Percentiles rank a stretch among this genome's conserved stretches.
Evolutionary conservation across 139 green algal genomes (phyloP).

Genomic region (Micractinium sp.): DNA sequence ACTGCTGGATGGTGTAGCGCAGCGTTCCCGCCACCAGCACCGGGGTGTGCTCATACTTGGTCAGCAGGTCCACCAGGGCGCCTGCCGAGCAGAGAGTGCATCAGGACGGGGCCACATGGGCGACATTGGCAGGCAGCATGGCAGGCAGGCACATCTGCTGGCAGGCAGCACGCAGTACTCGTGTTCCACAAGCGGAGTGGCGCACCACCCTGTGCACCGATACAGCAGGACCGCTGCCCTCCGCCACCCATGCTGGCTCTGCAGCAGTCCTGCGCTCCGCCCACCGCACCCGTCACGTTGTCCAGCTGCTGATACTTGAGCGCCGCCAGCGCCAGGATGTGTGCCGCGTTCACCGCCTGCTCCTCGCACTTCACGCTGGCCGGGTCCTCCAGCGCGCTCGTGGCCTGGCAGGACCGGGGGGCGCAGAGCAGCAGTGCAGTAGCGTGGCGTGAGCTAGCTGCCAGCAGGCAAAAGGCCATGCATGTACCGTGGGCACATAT

Average conservation of each 20-base stretch:
- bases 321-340: slow-evolving; percentile 55
- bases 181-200: no score
- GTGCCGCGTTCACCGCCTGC: slow-evolving; percentile 29
- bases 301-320: slow-evolving; percentile 75
- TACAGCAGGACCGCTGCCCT: background rate
- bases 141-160: no score
- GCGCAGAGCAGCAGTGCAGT: background rate
- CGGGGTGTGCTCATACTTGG: slow-evolving; percentile 79
- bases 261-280: background rate
- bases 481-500: background rate
- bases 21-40: slow-evolving; percentile 64
- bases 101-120: no score
- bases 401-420: slow-evolving; percentile 10
- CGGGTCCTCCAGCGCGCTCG: slow-evolving; percentile 47
- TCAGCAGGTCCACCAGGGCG: slow-evolving; percentile 69
- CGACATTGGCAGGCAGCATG: no score
- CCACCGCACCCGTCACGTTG: slow-evolving; percentile 38
- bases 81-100: background rate
- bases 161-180: no score
- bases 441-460: background rate
- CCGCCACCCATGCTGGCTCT: no score
- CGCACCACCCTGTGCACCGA: background rate
- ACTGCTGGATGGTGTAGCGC: slow-evolving; percentile 49
- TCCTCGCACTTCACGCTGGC: slow-evolving; percentile 38
- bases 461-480: background rate